Conservation (phyloP, 306 rosid genomes). For the Chamaecrista fasciculata region DNA sequence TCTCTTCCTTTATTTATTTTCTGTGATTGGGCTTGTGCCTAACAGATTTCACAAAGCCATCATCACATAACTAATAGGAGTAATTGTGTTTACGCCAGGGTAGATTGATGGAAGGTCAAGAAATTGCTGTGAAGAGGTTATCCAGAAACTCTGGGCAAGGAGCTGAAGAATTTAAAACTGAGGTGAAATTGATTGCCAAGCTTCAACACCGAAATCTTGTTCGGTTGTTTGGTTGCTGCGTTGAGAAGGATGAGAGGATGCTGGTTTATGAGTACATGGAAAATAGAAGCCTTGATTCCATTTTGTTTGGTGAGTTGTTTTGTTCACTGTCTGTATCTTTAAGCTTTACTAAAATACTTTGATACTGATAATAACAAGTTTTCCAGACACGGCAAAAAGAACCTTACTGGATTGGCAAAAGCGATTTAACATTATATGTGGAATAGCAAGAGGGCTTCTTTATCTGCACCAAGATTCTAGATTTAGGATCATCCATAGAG, state of each 20-base stretch:
- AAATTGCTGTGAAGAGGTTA: slow-evolving; percentile 76
- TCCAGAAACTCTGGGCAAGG: slow-evolving; percentile 76
- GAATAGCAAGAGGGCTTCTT: slow-evolving; percentile 79
- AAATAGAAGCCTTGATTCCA: slow-evolving; percentile 66
- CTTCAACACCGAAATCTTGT: slow-evolving; percentile 87
- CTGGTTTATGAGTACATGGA: slow-evolving; percentile 78
- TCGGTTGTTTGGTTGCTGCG: slow-evolving; percentile 64
- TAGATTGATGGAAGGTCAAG: slow-evolving; percentile 48
- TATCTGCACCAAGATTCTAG: slow-evolving; percentile 84
- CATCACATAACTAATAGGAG: slow-evolving; percentile 1
- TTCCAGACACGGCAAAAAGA: slow-evolving; percentile 45
- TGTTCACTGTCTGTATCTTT: slow-evolving; percentile 8
- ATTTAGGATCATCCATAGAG: too few species aligned
- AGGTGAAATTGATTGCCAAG: slow-evolving; percentile 63
- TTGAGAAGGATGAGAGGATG: slow-evolving; percentile 68
- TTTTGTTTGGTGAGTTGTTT: slow-evolving; percentile 62
- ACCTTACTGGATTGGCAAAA: slow-evolving; percentile 54
- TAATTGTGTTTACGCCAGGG: slow-evolving; percentile 50
- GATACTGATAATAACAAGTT: not conserved
- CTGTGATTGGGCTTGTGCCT: too few species aligned
- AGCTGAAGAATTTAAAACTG: slow-evolving; percentile 67
- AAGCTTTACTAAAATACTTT: not conserved
- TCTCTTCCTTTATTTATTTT: too few species aligned
- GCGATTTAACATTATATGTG: slow-evolving; percentile 65
- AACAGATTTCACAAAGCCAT: not conserved